Percentiles rank a stretch among this genome's conserved stretches.
phyloP scores from a whole-genome alignment of 1,139 yeast species.

The Nakaseomyces bracarensis region DNA sequence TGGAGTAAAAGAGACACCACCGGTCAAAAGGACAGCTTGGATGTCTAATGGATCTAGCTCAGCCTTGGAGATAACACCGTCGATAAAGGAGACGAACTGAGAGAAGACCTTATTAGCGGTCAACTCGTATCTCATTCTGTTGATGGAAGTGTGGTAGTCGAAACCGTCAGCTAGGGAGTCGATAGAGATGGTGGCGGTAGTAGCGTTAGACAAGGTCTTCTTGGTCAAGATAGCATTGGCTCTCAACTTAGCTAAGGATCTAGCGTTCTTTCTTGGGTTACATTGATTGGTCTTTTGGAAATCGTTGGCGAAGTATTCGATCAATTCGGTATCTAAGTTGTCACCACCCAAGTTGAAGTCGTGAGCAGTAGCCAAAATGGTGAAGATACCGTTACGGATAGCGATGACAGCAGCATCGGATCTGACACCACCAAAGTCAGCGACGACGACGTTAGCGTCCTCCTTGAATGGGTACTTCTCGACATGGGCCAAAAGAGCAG shows the following conservation, averaged over 20 bases:
- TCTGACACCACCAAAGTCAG: conserved; percentile 95
- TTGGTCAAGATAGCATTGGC: conserved; percentile 80
- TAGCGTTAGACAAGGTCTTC: conserved; percentile 87
- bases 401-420: conserved; percentile 93
- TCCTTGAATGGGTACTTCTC: conserved; percentile 48
- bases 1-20: conserved; percentile 91
- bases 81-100: conserved; percentile 70
- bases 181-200: conserved; percentile 82
- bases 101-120: conserved; percentile 71
- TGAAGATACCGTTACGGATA: conserved; percentile 77
- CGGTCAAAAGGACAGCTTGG: conserved; percentile 85
- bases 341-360: conserved; percentile 83
- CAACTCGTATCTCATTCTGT: conserved; percentile 90
- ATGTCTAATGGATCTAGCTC: conserved; percentile 76
- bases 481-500: conserved; percentile 69
- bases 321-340: conserved; percentile 68
- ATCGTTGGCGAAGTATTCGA: conserved; percentile 84
- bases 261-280: conserved; percentile 72
- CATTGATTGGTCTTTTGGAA: conserved; percentile 80
- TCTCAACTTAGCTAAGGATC: conserved; percentile 82
- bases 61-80: conserved; percentile 70
- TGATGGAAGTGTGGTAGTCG: conserved; percentile 87
- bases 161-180: conserved; percentile 91
- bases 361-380: conserved; percentile 81
- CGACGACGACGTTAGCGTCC: conserved; percentile 83